Conservation (phyloP, 2,329 filamentous ascomycete genomes). For the Phialemoniopsis sp. region DNA sequence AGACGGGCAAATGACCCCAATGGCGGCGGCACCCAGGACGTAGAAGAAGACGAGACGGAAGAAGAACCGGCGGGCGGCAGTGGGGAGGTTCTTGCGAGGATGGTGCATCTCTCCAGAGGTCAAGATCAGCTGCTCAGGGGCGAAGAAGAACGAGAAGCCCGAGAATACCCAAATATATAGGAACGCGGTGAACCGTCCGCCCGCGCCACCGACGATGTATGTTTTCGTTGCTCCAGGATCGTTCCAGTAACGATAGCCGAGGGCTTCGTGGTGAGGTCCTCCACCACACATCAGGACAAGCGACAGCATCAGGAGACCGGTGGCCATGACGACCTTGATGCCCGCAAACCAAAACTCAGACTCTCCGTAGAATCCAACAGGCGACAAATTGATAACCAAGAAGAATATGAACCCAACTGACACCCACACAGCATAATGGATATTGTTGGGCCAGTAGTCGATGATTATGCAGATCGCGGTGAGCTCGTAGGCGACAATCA, state of each 20-base stretch:
- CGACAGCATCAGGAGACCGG: slow-evolving; percentile 77
- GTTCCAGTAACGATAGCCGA: slow-evolving; percentile 71
- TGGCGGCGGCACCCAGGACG: slow-evolving; percentile 61
- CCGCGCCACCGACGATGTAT: slow-evolving; percentile 51
- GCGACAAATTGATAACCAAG: slow-evolving; percentile 64
- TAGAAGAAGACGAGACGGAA: slow-evolving; percentile 71
- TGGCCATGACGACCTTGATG: slow-evolving; percentile 71
- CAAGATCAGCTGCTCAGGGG: slow-evolving; percentile 73
- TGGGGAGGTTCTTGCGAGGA: slow-evolving; percentile 67
- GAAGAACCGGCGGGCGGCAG: slow-evolving; percentile 70
- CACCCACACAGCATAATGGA: slow-evolving; percentile 70
- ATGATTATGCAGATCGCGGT: slow-evolving; percentile 71
- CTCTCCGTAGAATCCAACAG: slow-evolving; percentile 70
- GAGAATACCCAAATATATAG: slow-evolving; percentile 66
- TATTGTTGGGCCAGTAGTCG: slow-evolving; percentile 62
- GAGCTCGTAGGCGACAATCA: slow-evolving; percentile 58
- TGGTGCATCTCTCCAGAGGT: slow-evolving; percentile 75
- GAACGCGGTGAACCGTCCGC: slow-evolving; percentile 67
- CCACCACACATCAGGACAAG: slow-evolving; percentile 73
- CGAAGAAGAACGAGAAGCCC: slow-evolving; percentile 68
- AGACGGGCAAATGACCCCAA: slow-evolving; percentile 68
- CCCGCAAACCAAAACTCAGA: slow-evolving; percentile 75
- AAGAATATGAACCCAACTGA: slow-evolving; percentile 69
- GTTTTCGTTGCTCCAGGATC: slow-evolving; percentile 66
- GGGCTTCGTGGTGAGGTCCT: slow-evolving; percentile 62